Evolutionary conservation across 345 rosid species (phyloP).

Genomic region (Raphanus raphanistrum): DNA sequence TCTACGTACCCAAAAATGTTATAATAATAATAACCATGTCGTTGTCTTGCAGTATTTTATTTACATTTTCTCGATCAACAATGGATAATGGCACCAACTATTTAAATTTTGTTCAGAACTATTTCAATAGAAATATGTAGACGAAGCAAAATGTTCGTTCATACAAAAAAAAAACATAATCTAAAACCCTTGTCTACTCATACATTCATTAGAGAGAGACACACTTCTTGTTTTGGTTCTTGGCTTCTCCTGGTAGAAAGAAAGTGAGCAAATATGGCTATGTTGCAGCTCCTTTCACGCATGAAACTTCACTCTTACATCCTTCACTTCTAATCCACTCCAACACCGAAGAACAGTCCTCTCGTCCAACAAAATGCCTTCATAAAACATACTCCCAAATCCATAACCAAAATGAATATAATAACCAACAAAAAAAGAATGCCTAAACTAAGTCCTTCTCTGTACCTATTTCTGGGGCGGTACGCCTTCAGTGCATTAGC

Average conservation of each 20-base stretch:
- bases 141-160: not conserved
- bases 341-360: conserved; percentile 66
- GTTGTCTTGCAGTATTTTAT: not conserved
- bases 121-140: not conserved
- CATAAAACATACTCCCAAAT: conserved; percentile 22
- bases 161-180: not conserved
- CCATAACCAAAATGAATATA: not conserved
- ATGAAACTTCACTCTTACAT: conserved; percentile 27
- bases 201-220: not conserved
- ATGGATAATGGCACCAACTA: not conserved
- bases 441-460: not conserved
- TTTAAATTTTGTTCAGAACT: not conserved
- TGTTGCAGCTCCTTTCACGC: conserved; percentile 7
- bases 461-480: conserved; percentile 68
- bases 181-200: not conserved
- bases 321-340: conserved; percentile 59
- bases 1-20: not conserved
- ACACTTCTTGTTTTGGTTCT: not conserved
- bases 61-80: not conserved
- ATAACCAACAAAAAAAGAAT: not conserved
- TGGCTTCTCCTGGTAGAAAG: conserved; percentile 1
- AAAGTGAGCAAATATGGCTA: too few relatives aligned
- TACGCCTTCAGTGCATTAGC: conserved; percentile 59
- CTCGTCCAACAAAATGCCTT: conserved; percentile 64
- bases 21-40: not conserved